These are phyloP conservation scores for Globisporangium mamillatum DNA, from an alignment of 352 stramenopile species.

Conservation along the genomic window DNA sequence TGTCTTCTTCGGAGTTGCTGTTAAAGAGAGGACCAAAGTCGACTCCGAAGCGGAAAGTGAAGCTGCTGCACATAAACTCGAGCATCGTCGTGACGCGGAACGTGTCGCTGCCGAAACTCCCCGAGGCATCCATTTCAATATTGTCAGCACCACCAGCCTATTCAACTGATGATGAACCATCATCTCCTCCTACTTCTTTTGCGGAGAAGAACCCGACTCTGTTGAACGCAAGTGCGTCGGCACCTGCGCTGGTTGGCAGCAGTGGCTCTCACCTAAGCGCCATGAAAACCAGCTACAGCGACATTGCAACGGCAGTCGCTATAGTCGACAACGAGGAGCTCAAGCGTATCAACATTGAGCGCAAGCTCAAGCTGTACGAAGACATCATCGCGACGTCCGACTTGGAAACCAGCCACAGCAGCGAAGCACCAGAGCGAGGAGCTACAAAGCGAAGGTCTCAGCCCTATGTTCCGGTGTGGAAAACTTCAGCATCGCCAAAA, in stretches of 20 bases:
- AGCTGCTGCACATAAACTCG: constrained; percentile 27
- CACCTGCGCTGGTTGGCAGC: constrained; percentile 13
- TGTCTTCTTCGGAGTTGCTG: neutral
- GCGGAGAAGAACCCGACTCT: too few species aligned
- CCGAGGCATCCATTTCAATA: neutral
- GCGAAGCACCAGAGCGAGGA: too few species aligned
- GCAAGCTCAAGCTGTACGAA: constrained; percentile 60
- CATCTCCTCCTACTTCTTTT: too few species aligned
- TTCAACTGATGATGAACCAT: neutral
- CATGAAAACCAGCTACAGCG: neutral
- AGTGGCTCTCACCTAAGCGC: neutral
- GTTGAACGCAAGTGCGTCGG: constrained; percentile 23
- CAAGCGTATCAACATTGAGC: constrained; percentile 45
- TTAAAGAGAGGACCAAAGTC: constrained; percentile 29
- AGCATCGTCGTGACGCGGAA: constrained; percentile 36
- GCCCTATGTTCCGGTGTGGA: constrained; percentile 8
- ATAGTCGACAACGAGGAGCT: constrained; percentile 8
- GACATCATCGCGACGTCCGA: constrained; percentile 21
- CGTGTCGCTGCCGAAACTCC: constrained; percentile 39
- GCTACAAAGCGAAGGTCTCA: constrained; percentile 11
- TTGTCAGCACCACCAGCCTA: neutral
- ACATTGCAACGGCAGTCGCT: neutral
- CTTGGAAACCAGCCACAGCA: neutral
- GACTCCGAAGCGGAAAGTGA: constrained; percentile 28
- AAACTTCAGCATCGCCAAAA: neutral